Evolutionary conservation across 2,329 filamentous ascomycete genomes (phyloP), one percentile per base, ranked within the genome.

Genomic region (Nemania sp.): DNA sequence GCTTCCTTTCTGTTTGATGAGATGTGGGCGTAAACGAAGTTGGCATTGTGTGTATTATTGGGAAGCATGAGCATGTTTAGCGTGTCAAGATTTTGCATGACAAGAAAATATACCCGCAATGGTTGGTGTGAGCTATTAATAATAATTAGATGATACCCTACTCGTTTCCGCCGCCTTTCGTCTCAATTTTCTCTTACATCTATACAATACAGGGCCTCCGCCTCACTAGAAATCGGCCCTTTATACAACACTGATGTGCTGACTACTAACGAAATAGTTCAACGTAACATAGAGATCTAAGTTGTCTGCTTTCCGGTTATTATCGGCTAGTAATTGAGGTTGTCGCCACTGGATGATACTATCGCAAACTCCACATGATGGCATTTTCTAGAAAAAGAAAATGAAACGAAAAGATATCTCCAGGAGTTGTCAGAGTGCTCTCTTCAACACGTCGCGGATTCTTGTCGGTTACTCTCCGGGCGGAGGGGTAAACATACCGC

Each of bases 341-440:
- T n/a, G 29, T 18, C 26, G 8, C 32, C 15, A 7, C 22, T 11
- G 4, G 43, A 47, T 26, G 24, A 22, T 43, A 58, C 15, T 15
- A 13, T 4, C n/a, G 8, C 7, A 15, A 58, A 32, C 7, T 38
- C 6, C 13, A 20, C 3, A 15, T 35, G 3, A 45, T 20, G 20
- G 13, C n/a, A 38, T 38, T 11, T 26, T 38, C 27, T 38, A 15
- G 27, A 38, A 43, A 43, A 43, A 43, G 18, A 49, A 22, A 11
- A n/a, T 18, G 3, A 35, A 11, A 27, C 26, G 38, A 20, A 27
- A 20, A 38, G 26, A 11, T 24, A 57, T 32, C 26, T 3, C 70
- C 68, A 20, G 77, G 67, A 29, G 73, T 74, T 5, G 70, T 73
- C 77, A 73, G 75, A 5, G 69, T 53, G 4, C 72, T 70, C 13